Base-by-base conservation (phyloP, 352 stramenopile genomes). In the Globisporangium alternatum region DNA sequence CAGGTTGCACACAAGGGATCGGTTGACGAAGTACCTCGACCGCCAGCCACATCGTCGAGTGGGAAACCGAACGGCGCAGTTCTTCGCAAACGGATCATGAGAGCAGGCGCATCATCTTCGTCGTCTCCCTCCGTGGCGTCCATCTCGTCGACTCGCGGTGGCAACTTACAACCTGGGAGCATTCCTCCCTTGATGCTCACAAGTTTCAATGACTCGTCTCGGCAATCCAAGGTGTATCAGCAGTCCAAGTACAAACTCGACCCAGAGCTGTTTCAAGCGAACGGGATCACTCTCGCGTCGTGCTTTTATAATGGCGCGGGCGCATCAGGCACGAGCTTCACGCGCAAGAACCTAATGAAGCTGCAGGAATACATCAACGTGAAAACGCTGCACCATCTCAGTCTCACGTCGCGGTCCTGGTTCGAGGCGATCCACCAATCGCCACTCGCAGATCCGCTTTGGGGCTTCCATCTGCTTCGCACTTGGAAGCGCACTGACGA, bases 161-260 rank as follows among this genome's bases (percentile, higher is more conserved):
- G 22, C n/a, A 37, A 22, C 28, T 21, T 41, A 13, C 43, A 44
- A 22, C 51, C 60, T 21, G 22, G 22, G 5, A 55, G 13, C 48
- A 52, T 63, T 33, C 49, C 53, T 15, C 25, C 21, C 9, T 28
- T 67, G 6, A 59, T 62, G 30, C 53, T 67, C 62, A 61, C 54
- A n/a, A 59, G 8, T 22, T n/a, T 48, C 8, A 51, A 21, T 17
- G 62, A 68, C 8, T 8, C 45, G 35, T 59, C 44, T 25, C 45
- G 35, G 1, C 62, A 59, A 15, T 59, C 43, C 48, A 57, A 57
- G 28, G 39, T 68, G 28, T 80, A 61, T 47, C 76, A 82, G 31
- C 69, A 80, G 47, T 81, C 74, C 43, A 70, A 67, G 60, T 84
- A 84, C 54, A 78, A 73, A 5, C 67, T 85, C 43, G 74, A 83